A percentile compares a stretch with the other conserved stretches of the same genome.
phyloP scores from a whole-genome alignment of 78 protist species.

The Isochrysis galbana region DNA sequence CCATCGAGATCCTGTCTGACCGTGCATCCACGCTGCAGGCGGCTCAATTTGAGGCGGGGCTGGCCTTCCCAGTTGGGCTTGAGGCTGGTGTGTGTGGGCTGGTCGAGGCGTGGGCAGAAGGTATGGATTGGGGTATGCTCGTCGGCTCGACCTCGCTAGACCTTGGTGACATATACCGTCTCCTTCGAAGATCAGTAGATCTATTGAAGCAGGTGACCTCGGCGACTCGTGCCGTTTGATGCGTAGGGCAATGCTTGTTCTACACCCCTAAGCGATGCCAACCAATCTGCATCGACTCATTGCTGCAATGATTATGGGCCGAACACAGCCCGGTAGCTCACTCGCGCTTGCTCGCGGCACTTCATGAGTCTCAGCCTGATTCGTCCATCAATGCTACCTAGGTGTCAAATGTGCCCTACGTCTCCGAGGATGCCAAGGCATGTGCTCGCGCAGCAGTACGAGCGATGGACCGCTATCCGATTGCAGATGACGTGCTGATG shows the following conservation, averaged over 20 bases:
- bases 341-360: too few species aligned
- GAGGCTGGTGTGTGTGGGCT: neutral
- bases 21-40: neutral
- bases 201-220: neutral
- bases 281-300: too few species aligned
- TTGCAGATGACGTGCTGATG: neutral
- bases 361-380: too few species aligned
- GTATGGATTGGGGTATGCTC: neutral
- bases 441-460: neutral
- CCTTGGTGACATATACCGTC: neutral
- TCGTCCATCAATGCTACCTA: too few species aligned
- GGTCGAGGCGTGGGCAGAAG: constrained; percentile 18
- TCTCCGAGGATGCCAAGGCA: neutral
- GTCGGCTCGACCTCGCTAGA: neutral
- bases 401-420: neutral
- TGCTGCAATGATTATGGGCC: too few species aligned
- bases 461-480: neutral
- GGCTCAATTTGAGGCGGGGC: neutral
- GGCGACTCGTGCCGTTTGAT: too few species aligned
- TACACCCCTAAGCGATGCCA: too few species aligned
- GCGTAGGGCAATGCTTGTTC: too few species aligned
- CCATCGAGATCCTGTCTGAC: neutral
- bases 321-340: too few species aligned
- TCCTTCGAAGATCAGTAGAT: neutral
- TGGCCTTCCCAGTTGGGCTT: neutral